Evolutionary conservation across 73 alveolate species (phyloP), one percentile per base, ranked within the genome.

Genomic region (Stentor roeselii): DNA sequence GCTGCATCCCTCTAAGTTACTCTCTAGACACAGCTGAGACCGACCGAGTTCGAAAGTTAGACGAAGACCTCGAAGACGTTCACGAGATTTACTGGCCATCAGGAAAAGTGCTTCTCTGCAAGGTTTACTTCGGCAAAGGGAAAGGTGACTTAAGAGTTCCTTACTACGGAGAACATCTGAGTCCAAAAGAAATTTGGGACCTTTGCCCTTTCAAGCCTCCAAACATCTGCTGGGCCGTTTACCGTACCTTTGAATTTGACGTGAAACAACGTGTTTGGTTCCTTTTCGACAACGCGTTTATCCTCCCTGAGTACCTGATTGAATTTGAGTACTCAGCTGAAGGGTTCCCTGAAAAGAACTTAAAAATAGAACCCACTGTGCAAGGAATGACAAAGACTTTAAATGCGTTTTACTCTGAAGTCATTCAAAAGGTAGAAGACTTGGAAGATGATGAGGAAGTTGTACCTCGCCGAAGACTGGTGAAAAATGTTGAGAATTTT

Each of bases 221-320:
- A 84, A 34, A 39, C 31, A 91, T 86, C 42, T 91, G 78, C 78
- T 82, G 90, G 76, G 87, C 95, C 0, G 91, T 93, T 2, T 91
- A 75, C 86, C 85, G 98, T 84, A 88, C 87, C 0, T 87, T 84
- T 67, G 97, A 92, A 59, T 78, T 82, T 40, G 96, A 92, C 60
- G 86, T 82, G 15, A 92, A 89, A 83, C 91, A 92, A 59, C 87
- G 91, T 50, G 40, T 92, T 78, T 94, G 98, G 97, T 92, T 91
- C 84, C 92, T 94, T 30, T 67, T 94, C 3, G 98, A 94, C 76
- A 94, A 92, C 74, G 88, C 92, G 76, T 89, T 94, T 32, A 89
- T 94, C 4, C 83, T 94, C 30, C 98, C 98, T 27, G 98, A 94
- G 82, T 94, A 94, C 82, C 86, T 90, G 37, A 97, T 93, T 42